Conservation (phyloP, 768 basidiomycete genomes). For the Russula earlei region DNA sequence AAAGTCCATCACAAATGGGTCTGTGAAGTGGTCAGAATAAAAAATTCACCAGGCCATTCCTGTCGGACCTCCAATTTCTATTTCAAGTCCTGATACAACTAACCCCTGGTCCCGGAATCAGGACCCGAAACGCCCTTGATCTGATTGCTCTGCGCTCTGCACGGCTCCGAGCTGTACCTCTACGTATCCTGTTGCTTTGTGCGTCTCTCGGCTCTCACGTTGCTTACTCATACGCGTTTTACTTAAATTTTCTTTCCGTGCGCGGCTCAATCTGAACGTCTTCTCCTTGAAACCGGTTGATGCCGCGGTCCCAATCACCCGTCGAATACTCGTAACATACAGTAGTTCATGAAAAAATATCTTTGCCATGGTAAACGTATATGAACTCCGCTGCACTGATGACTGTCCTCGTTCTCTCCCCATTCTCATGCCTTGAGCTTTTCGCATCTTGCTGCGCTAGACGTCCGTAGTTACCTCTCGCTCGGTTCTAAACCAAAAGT, state of each 20-base stretch:
- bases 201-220: neutral
- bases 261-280: slow-evolving; percentile 4
- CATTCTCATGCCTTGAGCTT: slow-evolving; percentile 6
- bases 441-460: neutral
- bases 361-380: neutral
- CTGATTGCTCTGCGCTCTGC: no score
- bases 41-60: no score
- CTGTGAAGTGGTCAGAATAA: no score
- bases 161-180: no score
- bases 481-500: slow-evolving; percentile 12
- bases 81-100: no score
- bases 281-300: neutral
- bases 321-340: neutral
- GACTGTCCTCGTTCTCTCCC: neutral
- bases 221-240: neutral
- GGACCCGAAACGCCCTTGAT: no score
- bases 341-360: neutral
- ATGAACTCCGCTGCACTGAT: neutral
- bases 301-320: slow-evolving; percentile 4
- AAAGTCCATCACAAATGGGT: no score
- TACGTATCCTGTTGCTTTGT: neutral
- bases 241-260: neutral
- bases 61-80: no score
- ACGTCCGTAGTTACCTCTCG: neutral
- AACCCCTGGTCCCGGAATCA: no score